Evolutionary conservation across 345 rosid species (phyloP).

Genomic region (Noccaea caerulescens): DNA sequence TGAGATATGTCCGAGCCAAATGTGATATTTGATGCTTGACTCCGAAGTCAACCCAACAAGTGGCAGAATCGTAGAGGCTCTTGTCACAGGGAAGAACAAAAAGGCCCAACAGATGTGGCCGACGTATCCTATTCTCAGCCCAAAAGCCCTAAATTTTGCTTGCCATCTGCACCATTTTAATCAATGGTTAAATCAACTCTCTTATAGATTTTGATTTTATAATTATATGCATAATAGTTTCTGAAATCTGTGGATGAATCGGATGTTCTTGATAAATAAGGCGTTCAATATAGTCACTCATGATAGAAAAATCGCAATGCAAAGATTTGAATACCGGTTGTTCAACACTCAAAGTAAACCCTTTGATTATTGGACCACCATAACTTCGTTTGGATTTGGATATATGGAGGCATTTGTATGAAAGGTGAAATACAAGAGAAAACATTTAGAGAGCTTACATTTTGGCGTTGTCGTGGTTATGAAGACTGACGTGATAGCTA

Average conservation of each 20-base stretch:
- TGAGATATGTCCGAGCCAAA: conserved; percentile 74
- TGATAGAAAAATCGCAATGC: not conserved
- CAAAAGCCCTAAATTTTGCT: conserved; percentile 58
- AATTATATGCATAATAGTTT: not conserved
- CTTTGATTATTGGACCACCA: not conserved
- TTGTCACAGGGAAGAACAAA: conserved; percentile 67
- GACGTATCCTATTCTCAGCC: conserved; percentile 56
- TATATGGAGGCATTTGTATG: not conserved
- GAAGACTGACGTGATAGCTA: conserved; percentile 46
- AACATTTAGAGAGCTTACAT: conserved; percentile 28
- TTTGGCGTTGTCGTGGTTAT: conserved; percentile 40
- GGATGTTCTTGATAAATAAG: not conserved
- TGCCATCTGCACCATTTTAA: conserved; percentile 53
- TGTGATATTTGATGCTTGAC: conserved; percentile 72
- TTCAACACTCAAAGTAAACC: too few relatives aligned
- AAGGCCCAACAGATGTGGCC: conserved; percentile 77
- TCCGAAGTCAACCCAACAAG: conserved; percentile 66
- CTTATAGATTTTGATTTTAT: not conserved
- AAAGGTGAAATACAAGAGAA: not conserved
- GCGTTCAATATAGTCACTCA: not conserved
- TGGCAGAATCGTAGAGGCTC: conserved; percentile 65
- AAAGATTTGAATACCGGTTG: not conserved
- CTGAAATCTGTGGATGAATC: not conserved
- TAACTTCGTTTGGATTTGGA: not conserved
- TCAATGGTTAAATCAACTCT: conserved; percentile 7